Percentiles rank a stretch among this genome's conserved stretches.
These are phyloP conservation scores for Tritrichomonas musculus DNA, from an alignment of 208 protist species.

Conservation along the genomic window DNA sequence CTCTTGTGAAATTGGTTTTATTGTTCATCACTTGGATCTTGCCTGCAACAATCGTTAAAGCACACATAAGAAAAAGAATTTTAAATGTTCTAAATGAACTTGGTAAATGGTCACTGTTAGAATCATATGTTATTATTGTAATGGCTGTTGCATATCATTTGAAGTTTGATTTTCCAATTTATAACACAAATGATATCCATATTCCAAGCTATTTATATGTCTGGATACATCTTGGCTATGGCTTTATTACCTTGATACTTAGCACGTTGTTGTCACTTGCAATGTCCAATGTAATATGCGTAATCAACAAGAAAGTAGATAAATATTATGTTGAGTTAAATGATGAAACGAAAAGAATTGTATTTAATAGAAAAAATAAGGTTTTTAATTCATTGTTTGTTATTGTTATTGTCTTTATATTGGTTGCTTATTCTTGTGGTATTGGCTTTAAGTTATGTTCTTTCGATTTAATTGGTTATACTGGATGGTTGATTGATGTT, in stretches of 20 bases:
- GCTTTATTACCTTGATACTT: not conserved
- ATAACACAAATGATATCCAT: not conserved
- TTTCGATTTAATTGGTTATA: not conserved
- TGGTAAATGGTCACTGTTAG: constrained; percentile 80
- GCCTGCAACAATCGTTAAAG: constrained; percentile 56
- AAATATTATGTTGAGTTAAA: too few relatives aligned
- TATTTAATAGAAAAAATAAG: too few relatives aligned
- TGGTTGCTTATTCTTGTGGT: not conserved
- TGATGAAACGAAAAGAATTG: too few relatives aligned
- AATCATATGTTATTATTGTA: constrained; percentile 74
- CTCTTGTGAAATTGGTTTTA: constrained; percentile 74
- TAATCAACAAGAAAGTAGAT: not conserved
- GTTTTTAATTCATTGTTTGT: not conserved
- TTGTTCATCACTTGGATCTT: constrained; percentile 59
- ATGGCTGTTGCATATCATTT: constrained; percentile 73
- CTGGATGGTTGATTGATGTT: not conserved
- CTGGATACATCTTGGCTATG: not conserved
- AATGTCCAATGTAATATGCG: not conserved
- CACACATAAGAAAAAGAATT: constrained; percentile 47
- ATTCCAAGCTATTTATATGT: too few relatives aligned
- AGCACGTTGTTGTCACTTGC: not conserved
- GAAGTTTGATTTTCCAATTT: constrained; percentile 33
- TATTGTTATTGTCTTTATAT: not conserved
- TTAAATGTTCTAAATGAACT: constrained; percentile 67
- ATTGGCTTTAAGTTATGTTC: not conserved